Conservation (phyloP, 768 basidiomycete species). For the Mycena filopes region DNA sequence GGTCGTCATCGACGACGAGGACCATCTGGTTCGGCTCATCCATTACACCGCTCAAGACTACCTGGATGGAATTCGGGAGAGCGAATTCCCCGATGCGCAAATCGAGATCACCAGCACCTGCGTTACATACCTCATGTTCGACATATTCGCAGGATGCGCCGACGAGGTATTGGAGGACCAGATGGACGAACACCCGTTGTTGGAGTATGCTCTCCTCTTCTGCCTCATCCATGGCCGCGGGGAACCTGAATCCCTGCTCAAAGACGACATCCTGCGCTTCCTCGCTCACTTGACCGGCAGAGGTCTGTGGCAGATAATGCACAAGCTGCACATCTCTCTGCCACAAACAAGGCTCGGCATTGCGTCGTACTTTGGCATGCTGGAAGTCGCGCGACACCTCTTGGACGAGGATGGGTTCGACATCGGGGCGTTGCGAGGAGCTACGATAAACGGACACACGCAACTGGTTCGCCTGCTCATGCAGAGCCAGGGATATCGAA, state of each 20-base stretch:
- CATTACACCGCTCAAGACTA: constrained; percentile 8
- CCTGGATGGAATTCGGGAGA: background rate
- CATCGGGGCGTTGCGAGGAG: no score
- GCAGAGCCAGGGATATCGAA: background rate
- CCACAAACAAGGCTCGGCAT: background rate
- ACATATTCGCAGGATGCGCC: no score
- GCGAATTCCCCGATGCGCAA: background rate
- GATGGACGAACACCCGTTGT: no score
- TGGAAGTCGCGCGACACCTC: no score
- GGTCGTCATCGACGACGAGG: background rate
- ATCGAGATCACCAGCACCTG: background rate
- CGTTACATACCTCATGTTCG: background rate
- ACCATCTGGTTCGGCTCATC: background rate
- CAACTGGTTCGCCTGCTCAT: background rate
- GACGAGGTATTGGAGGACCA: no score
- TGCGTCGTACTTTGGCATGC: background rate
- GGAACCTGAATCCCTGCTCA: background rate
- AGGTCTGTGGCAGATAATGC: background rate
- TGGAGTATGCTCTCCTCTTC: no score
- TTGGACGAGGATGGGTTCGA: no score
- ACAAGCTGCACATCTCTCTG: background rate
- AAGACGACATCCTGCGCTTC: background rate
- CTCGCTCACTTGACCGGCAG: background rate
- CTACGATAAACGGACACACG: no score
- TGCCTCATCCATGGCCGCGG: background rate